Evolutionary conservation across 2,329 filamentous ascomycete species (phyloP).

Genomic region (Fragosphaeria purpurea): DNA sequence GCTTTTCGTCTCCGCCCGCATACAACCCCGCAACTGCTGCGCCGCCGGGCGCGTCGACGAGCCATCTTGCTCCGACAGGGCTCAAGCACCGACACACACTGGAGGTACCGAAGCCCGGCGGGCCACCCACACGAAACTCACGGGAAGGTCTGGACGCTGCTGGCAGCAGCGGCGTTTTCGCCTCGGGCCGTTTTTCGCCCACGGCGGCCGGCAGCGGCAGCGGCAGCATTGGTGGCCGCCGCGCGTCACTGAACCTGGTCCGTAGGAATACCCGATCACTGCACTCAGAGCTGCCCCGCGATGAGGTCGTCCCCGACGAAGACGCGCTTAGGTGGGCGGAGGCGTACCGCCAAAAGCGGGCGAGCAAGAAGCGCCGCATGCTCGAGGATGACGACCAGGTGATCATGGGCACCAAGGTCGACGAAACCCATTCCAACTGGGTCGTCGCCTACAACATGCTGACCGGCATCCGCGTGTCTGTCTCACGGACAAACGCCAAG

Average conservation of each 20-base stretch:
- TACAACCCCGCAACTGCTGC: constrained; percentile 32
- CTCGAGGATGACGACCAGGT: constrained; percentile 90
- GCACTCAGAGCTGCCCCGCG: constrained; percentile 71
- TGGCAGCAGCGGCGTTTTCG: constrained; percentile 25
- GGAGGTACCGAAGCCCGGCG: constrained; percentile 61
- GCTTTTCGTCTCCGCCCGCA: constrained; percentile 56
- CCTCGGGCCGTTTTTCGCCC: constrained; percentile 76
- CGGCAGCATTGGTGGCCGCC: constrained; percentile 41
- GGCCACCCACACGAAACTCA: constrained; percentile 51
- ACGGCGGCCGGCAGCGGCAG: constrained; percentile 42
- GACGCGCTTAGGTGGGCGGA: constrained; percentile 90
- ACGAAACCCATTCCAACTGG: constrained; percentile 95
- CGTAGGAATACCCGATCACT: constrained; percentile 76
- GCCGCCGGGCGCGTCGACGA: constrained; percentile 30
- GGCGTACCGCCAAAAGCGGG: constrained; percentile 81
- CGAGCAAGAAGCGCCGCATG: constrained; percentile 71
- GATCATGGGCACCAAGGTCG: constrained; percentile 92
- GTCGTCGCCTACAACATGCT: constrained; percentile 99
- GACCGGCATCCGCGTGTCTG: constrained; percentile 93
- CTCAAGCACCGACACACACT: constrained; percentile 79
- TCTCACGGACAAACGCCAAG: constrained; percentile 94
- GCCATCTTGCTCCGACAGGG: constrained; percentile 42
- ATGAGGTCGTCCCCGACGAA: constrained; percentile 78
- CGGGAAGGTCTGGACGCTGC: constrained; percentile 60
- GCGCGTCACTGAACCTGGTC: constrained; percentile 74